Conservation (phyloP, 257 asterid species). For the Solanum lignicaule region DNA sequence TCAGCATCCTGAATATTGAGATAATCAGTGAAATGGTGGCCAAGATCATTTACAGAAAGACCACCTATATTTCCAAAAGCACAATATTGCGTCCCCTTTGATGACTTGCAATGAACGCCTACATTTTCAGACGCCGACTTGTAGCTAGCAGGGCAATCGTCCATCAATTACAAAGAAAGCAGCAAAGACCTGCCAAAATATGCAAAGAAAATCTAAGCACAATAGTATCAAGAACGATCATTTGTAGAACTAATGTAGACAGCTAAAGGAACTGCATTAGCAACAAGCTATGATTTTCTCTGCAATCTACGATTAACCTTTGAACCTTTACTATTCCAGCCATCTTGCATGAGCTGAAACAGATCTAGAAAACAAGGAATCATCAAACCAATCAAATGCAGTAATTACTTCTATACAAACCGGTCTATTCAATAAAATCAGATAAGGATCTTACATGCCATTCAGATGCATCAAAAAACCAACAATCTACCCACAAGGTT, state of each 20-base stretch:
- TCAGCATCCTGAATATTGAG: conserved; percentile 7
- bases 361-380: not conserved
- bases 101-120: conserved; percentile 8
- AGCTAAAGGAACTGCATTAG: not conserved
- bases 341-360: not conserved
- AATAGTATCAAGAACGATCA: not conserved
- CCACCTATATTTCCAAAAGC: not conserved
- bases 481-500: not conserved
- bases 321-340: not conserved
- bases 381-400: not conserved
- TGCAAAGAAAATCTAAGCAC: not conserved
- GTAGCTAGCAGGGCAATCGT: conserved; percentile 7
- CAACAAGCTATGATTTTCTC: not conserved
- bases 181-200: conserved; percentile 7
- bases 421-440: not conserved
- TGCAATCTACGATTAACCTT: not conserved
- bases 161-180: conserved; percentile 22
- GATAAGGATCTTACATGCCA: not conserved
- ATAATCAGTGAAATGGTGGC: conserved; percentile 17
- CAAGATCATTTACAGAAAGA: conserved; percentile 17
- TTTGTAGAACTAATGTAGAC: not conserved
- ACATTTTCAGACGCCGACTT: conserved; percentile 9
- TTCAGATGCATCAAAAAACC: not conserved
- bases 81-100: conserved; percentile 2
- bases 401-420: not conserved